A percentile compares a stretch with the other conserved stretches of the same genome.
Evolutionary conservation across 2,329 filamentous ascomycete species (phyloP).

Genomic region (Diplodia mutila): DNA sequence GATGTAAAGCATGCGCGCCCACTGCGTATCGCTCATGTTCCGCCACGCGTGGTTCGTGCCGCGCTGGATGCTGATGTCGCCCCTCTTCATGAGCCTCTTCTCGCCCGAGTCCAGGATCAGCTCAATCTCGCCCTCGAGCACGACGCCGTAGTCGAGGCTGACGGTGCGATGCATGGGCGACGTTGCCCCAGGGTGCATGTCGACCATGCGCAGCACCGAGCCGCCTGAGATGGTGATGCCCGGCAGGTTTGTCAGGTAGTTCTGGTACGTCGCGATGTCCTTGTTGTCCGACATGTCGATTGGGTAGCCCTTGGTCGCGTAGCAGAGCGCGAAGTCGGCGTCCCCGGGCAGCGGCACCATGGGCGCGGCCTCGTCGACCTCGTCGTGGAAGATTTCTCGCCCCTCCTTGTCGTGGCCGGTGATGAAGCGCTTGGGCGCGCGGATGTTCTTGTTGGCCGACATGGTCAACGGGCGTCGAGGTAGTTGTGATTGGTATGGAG

Average conservation of each 20-base stretch:
- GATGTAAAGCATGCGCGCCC: slow-evolving; percentile 44
- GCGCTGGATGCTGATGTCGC: slow-evolving; percentile 25
- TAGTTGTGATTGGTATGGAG: too few species aligned
- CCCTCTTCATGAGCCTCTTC: slow-evolving; percentile 30
- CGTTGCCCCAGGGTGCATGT: slow-evolving; percentile 40
- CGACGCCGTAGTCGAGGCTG: slow-evolving; percentile 45
- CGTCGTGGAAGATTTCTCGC: slow-evolving; percentile 43
- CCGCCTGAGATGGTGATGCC: slow-evolving; percentile 55
- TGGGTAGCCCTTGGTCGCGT: slow-evolving; percentile 54
- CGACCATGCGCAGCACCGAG: slow-evolving; percentile 51
- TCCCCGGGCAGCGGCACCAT: slow-evolving; percentile 48
- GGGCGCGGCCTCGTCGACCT: slow-evolving; percentile 41
- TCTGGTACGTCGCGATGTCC: slow-evolving; percentile 53
- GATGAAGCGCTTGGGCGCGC: slow-evolving; percentile 37
- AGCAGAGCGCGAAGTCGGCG: slow-evolving; percentile 54
- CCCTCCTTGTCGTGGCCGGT: slow-evolving; percentile 42
- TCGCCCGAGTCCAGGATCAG: slow-evolving; percentile 45
- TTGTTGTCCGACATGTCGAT: slow-evolving; percentile 50
- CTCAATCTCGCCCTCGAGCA: slow-evolving; percentile 45
- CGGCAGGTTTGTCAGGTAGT: slow-evolving; percentile 50
- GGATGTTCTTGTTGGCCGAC: slow-evolving; percentile 13
- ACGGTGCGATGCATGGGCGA: slow-evolving; percentile 49
- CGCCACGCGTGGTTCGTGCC: slow-evolving; percentile 26
- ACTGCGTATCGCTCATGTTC: slow-evolving; percentile 32
- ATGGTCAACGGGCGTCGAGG: background rate